Evolutionary conservation across 768 basidiomycete species (phyloP).

Genomic region (Myochromella boudieri): DNA sequence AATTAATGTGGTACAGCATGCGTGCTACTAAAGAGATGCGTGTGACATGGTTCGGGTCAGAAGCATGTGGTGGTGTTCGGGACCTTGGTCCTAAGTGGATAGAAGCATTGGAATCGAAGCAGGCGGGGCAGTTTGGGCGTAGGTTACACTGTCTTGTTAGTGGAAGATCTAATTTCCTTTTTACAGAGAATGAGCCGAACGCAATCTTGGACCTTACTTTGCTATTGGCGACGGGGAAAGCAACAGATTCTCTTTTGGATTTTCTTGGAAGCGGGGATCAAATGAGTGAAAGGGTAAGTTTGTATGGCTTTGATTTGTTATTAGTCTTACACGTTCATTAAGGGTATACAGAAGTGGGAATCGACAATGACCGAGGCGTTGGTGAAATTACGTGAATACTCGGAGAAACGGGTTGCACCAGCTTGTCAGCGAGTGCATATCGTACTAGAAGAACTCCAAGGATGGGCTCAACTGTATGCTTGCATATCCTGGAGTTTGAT

Average conservation of each 20-base stretch:
- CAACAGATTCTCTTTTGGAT: constrained; percentile 70
- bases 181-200: constrained; percentile 57
- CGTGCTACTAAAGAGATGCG: constrained; percentile 74
- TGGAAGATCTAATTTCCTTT: constrained; percentile 7
- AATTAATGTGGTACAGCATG: constrained; percentile 70
- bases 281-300: constrained; percentile 75
- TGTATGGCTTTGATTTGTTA: too few species aligned
- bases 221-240: constrained; percentile 67
- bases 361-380: constrained; percentile 68
- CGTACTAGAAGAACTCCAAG: constrained; percentile 73
- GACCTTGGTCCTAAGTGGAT: constrained; percentile 77
- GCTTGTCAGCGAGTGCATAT: constrained; percentile 78
- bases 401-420: constrained; percentile 68
- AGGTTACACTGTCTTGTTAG: constrained; percentile 23
- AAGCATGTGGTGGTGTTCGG: constrained; percentile 63
- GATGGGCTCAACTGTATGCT: constrained; percentile 72
- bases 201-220: constrained; percentile 71
- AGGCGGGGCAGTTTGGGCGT: constrained; percentile 69
- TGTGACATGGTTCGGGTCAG: constrained; percentile 70
- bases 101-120: constrained; percentile 58
- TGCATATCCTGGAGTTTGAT: constrained; percentile 4
- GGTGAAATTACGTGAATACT: constrained; percentile 68
- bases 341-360: constrained; percentile 88
- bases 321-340: constrained; percentile 21
- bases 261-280: constrained; percentile 77